Conservation (phyloP, 2,329 filamentous ascomycete species). For the Ophiostoma quercus region DNA sequence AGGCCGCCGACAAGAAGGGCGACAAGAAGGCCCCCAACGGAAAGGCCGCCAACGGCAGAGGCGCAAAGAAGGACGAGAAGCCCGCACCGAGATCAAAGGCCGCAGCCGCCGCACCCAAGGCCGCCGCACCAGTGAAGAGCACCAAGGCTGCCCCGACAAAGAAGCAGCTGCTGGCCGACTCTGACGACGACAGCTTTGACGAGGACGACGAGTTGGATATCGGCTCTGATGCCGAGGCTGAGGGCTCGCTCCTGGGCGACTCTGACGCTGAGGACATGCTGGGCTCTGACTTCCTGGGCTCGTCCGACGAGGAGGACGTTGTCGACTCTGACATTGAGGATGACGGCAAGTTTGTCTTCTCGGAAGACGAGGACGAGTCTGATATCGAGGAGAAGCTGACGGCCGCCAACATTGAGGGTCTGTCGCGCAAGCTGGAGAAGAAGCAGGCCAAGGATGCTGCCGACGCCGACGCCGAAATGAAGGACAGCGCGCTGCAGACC, state of each 20-base stretch:
- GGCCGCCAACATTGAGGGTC: constrained; percentile 89
- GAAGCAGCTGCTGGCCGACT: constrained; percentile 33
- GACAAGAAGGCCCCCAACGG: constrained; percentile 21
- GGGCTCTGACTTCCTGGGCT: constrained; percentile 49
- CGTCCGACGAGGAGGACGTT: constrained; percentile 46
- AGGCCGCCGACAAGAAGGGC: constrained; percentile 29
- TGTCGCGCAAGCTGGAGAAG: constrained; percentile 78
- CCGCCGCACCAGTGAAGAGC: constrained; percentile 25
- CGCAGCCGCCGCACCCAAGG: constrained; percentile 22
- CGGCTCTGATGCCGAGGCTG: constrained; percentile 41
- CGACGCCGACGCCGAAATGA: constrained; percentile 77
- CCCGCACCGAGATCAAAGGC: neutral
- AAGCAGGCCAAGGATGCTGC: constrained; percentile 72
- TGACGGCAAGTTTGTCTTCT: constrained; percentile 69
- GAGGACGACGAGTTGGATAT: constrained; percentile 40
- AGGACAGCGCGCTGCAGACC: constrained; percentile 81
- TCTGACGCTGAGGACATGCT: constrained; percentile 38
- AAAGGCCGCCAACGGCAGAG: constrained; percentile 30
- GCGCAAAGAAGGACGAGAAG: constrained; percentile 32
- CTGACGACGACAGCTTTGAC: constrained; percentile 30
- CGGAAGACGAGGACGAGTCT: constrained; percentile 89
- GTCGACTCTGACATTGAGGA: constrained; percentile 67
- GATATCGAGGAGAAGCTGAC: constrained; percentile 87
- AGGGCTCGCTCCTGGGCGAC: constrained; percentile 41
- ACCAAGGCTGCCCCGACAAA: constrained; percentile 22